These are phyloP conservation scores for Leptographium wingfieldii DNA, from an alignment of 2,329 filamentous ascomycete species.

Conservation along the genomic window DNA sequence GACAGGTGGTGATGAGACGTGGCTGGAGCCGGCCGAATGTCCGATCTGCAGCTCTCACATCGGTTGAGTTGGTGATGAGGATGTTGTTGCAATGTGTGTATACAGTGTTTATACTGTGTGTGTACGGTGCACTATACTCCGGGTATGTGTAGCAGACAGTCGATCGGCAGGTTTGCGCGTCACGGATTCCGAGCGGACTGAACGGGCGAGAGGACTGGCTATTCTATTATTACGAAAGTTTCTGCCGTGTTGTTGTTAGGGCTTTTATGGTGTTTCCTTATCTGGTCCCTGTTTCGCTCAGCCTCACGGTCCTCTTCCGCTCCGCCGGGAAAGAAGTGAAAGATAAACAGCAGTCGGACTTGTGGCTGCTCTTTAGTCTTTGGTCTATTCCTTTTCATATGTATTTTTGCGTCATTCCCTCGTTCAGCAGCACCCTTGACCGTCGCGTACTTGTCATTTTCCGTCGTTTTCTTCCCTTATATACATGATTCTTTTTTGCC, in stretches of 20 bases:
- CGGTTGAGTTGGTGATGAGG: neutral
- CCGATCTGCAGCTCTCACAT: slow-evolving; percentile 29
- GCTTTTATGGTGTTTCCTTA: neutral
- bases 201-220: neutral
- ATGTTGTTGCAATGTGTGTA: neutral
- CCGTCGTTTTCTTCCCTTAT: neutral
- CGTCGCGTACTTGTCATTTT: neutral
- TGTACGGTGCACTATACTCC: too few species aligned
- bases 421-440: neutral
- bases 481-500: neutral
- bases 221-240: neutral
- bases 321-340: too few species aligned
- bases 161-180: too few species aligned
- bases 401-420: neutral
- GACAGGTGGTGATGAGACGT: slow-evolving; percentile 35
- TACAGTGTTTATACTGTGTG: neutral
- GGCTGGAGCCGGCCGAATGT: slow-evolving; percentile 39
- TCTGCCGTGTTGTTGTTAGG: neutral
- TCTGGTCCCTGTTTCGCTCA: neutral
- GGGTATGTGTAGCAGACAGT: too few species aligned
- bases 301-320: too few species aligned
- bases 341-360: too few species aligned
- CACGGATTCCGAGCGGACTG: neutral
- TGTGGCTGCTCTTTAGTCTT: neutral
- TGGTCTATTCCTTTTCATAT: neutral